phyloP scores from a whole-genome alignment of 2,329 filamentous ascomycete genomes.

The Sporothrix mexicana region DNA sequence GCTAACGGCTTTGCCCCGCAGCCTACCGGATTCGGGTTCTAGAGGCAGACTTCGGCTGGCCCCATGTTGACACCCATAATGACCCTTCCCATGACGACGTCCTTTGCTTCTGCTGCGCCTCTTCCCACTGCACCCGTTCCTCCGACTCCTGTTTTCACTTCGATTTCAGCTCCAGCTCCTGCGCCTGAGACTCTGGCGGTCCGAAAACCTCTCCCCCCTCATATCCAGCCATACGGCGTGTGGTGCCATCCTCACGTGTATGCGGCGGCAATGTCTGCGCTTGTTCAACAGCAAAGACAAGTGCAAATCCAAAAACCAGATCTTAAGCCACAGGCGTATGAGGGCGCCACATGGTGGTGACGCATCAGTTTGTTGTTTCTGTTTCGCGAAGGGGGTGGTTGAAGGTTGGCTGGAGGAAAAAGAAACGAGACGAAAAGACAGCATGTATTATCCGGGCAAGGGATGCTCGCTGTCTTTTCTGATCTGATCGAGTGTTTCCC shows the following conservation, averaged over 20 bases:
- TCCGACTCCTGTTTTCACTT: background rate
- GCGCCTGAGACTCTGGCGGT: too few relatives aligned
- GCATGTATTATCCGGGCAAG: conserved; percentile 5
- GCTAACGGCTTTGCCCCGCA: conserved; percentile 90
- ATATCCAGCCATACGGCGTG: conserved; percentile 6
- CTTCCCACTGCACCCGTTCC: background rate
- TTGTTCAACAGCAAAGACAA: too few relatives aligned
- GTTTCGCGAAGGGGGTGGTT: background rate
- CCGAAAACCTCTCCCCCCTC: too few relatives aligned
- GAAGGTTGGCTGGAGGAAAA: conserved; percentile 19
- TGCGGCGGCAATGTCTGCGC: background rate
- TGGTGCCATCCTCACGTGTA: background rate
- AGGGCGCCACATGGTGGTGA: background rate
- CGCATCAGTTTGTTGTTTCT: background rate
- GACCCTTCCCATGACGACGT: conserved; percentile 23
- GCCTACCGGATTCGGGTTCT: conserved; percentile 77
- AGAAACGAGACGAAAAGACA: conserved; percentile 2
- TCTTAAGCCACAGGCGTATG: background rate
- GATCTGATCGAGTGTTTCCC: background rate
- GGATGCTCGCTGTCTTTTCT: background rate
- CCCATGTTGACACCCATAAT: conserved; percentile 21
- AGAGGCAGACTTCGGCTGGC: conserved; percentile 45
- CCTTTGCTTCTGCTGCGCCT: background rate
- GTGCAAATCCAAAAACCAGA: too few relatives aligned
- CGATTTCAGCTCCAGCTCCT: too few relatives aligned